Evolutionary conservation across 768 basidiomycete species (phyloP).

Genomic region (Lentinula aciculospora): DNA sequence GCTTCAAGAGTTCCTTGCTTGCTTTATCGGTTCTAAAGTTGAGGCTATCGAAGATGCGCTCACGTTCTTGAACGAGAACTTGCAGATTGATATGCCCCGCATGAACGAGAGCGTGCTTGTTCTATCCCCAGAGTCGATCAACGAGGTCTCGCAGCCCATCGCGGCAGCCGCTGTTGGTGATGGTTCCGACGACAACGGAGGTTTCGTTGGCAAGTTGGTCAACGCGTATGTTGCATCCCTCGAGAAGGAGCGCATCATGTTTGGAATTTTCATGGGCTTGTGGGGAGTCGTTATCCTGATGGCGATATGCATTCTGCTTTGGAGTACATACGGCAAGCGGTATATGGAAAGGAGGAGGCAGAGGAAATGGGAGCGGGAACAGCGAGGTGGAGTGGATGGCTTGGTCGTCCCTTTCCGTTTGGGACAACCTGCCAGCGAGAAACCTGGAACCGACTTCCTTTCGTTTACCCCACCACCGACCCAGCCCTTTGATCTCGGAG

Average conservation of each 20-base stretch:
- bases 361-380: conserved; percentile 46
- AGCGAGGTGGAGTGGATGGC: conserved; percentile 42
- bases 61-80: conserved; percentile 88
- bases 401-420: conserved; percentile 31
- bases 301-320: conserved; percentile 63
- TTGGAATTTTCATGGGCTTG: conserved; percentile 73
- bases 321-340: conserved; percentile 58
- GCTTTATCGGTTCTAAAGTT: conserved; percentile 90
- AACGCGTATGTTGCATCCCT: conserved; percentile 66
- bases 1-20: conserved; percentile 81
- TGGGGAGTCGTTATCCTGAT: conserved; percentile 84
- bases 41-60: conserved; percentile 80
- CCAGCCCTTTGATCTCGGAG: conserved; percentile 27
- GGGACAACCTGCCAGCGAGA: conserved; percentile 14
- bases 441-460: conserved; percentile 22
- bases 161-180: conserved; percentile 76
- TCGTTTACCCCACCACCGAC: conserved; percentile 45
- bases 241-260: conserved; percentile 80
- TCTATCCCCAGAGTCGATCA: conserved; percentile 63
- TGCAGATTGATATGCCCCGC: conserved; percentile 72
- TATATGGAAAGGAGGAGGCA: conserved; percentile 42
- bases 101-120: conserved; percentile 73
- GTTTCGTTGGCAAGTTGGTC: conserved; percentile 71
- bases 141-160: conserved; percentile 76
- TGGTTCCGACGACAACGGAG: conserved; percentile 41